Evolutionary conservation across 495 filamentous ascomycete genomes (phyloP).

Genomic region (Neurospora terricola): DNA sequence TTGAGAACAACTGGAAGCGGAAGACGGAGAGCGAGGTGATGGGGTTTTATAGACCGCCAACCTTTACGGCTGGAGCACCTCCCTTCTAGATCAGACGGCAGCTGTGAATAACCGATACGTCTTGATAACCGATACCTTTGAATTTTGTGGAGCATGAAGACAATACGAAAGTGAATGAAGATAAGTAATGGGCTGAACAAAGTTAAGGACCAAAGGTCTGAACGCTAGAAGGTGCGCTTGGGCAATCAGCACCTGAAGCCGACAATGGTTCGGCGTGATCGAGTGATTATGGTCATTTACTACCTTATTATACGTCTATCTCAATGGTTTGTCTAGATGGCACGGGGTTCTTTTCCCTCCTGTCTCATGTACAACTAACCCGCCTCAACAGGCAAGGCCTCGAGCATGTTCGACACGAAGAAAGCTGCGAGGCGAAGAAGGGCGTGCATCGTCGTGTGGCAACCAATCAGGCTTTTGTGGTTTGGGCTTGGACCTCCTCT

Average conservation of each 20-base stretch:
- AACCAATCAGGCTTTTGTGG: too few relatives aligned
- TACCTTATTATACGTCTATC: too few relatives aligned
- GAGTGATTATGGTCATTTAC: too few relatives aligned
- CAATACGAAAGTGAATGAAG: background rate
- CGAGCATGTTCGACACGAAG: too few relatives aligned
- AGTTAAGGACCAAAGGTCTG: background rate
- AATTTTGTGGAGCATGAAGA: background rate
- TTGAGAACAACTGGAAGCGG: background rate
- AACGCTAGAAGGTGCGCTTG: background rate
- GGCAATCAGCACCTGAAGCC: too few relatives aligned
- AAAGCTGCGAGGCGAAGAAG: too few relatives aligned
- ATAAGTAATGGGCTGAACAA: background rate
- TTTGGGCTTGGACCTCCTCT: too few relatives aligned
- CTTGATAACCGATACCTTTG: background rate
- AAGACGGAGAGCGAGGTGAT: background rate
- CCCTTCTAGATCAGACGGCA: background rate
- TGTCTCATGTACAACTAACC: too few relatives aligned
- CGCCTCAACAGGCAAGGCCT: too few relatives aligned
- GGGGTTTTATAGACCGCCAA: background rate
- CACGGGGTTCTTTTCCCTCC: too few relatives aligned
- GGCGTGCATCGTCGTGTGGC: too few relatives aligned
- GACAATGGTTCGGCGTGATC: background rate
- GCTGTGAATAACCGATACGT: background rate
- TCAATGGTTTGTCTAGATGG: too few relatives aligned
- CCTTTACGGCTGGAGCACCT: background rate